phyloP scores from a whole-genome alignment of 2,329 filamentous ascomycete species.

The Sarocladium kiliense region DNA sequence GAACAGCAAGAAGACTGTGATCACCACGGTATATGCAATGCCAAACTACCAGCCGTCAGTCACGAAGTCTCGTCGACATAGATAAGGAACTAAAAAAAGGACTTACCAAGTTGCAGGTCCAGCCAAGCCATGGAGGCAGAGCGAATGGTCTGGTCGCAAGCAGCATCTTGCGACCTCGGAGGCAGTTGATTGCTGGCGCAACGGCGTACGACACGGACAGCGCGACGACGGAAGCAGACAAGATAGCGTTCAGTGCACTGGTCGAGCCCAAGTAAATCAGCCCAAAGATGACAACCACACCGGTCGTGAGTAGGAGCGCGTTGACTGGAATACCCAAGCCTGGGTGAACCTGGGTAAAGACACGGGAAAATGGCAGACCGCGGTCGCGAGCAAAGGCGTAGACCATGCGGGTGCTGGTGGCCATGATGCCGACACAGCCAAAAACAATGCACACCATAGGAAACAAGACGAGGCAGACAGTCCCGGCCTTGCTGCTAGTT shows the following conservation, averaged over 20 bases:
- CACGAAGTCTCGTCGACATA: no score
- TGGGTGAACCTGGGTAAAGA: slow-evolving; percentile 36
- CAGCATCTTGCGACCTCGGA: slow-evolving; percentile 61
- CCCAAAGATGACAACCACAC: slow-evolving; percentile 42
- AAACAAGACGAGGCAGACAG: slow-evolving; percentile 44
- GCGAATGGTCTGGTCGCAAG: slow-evolving; percentile 40
- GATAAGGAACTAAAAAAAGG: no score
- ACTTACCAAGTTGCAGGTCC: slow-evolving; percentile 24
- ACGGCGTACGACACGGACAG: slow-evolving; percentile 68
- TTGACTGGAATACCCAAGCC: slow-evolving; percentile 48
- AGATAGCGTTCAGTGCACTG: slow-evolving; percentile 62
- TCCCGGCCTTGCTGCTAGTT: slow-evolving; percentile 30
- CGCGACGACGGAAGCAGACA: slow-evolving; percentile 61
- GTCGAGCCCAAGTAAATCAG: slow-evolving; percentile 61
- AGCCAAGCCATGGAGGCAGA: slow-evolving; percentile 29
- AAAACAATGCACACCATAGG: slow-evolving; percentile 52
- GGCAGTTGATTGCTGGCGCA: slow-evolving; percentile 62
- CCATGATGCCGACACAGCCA: slow-evolving; percentile 42
- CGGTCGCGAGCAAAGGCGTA: slow-evolving; percentile 52
- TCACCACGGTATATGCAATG: slow-evolving; percentile 62
- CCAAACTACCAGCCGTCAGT: slow-evolving; percentile 29
- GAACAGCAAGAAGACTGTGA: slow-evolving; percentile 70
- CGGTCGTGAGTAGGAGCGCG: slow-evolving; percentile 36
- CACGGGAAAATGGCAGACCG: slow-evolving; percentile 38
- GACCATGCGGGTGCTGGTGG: slow-evolving; percentile 45